A percentile compares a stretch with the other conserved stretches of the same genome.
phyloP scores from a whole-genome alignment of 768 basidiomycete genomes.

The Auricularia heimuer region DNA sequence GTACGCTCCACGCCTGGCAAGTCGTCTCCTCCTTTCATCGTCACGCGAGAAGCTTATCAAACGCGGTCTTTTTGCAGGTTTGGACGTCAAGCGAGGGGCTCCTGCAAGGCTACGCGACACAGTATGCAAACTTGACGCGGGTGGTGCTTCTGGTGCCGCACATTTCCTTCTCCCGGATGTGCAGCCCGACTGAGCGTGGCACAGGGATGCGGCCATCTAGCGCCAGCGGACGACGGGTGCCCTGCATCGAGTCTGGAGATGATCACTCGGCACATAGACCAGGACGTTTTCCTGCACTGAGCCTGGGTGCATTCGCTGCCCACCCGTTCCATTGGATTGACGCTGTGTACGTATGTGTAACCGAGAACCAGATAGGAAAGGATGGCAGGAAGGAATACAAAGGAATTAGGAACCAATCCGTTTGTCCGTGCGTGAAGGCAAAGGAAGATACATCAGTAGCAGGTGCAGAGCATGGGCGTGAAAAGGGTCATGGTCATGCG shows the following conservation, averaged over 20 bases:
- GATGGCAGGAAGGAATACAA: no score
- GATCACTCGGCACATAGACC: conserved; percentile 1
- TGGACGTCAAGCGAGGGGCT: background rate
- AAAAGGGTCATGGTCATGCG: no score
- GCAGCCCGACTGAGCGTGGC: no score
- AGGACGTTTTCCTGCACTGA: background rate
- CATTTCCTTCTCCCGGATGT: no score
- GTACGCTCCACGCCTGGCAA: background rate
- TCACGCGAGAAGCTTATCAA: background rate
- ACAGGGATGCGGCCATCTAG: conserved; percentile 1
- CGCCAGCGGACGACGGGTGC: background rate
- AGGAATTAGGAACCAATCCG: no score
- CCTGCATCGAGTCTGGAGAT: background rate
- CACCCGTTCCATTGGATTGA: no score
- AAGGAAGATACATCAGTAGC: no score
- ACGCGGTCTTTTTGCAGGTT: background rate
- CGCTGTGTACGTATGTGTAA: no score
- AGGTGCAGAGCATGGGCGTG: no score
- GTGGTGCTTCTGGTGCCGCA: background rate
- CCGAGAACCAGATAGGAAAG: no score
- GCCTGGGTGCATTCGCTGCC: no score
- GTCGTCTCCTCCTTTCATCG: background rate
- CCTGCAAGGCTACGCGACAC: background rate
- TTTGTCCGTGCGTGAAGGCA: no score
- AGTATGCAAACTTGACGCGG: background rate